Base-by-base conservation (phyloP, 2,329 filamentous ascomycete species). In the Fusarium sp. region DNA sequence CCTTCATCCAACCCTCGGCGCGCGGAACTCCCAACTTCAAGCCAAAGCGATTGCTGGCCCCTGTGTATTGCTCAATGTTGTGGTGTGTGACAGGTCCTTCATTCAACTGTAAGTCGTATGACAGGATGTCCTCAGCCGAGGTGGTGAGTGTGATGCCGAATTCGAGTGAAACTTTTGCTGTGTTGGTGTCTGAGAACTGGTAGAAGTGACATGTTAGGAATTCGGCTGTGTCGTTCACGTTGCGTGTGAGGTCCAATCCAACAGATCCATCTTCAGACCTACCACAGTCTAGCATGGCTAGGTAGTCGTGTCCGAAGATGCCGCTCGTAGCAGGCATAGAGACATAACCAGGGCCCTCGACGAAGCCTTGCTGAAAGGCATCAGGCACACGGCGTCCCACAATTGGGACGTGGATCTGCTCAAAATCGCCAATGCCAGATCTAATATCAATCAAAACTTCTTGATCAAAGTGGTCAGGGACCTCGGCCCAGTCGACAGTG, bases 321-420 rank as follows among this genome's bases (percentile, higher is more conserved):
- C 65, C 27, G 1, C 37, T 37, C 0, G 67, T 73, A 1, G 75
- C 75, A 0, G 73, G 71, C 6, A 77, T 78, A 0, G 73, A 76
- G 15, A 90, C 82, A 59, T 86, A 84, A 22, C 83, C 82, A 70
- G 91, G 88, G 0, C 87, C 87, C 79, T 93, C 91, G 40, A 92
- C 86, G 71, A 91, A 92, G 6, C 90, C 90, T 22, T 80, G 72
- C 8, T 12, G n/a, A 81, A 91, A 92, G 33, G 82, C 83, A 1
- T 81, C 76, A 0, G 89, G 87, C 0, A 88, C 79, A 2, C 79
- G 78, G 14, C 86, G 86, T n/a, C 87, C 84, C 64, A 85, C 83
- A 45, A 92, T 83, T 0, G 90, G 90, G 0, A 92, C 82, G 66
- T 89, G 86, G 2, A 93, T 82, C 4, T 85, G 76, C 68, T 86